Evolutionary conservation across 2,329 filamentous ascomycete species (phyloP).

Genomic region (Cadophora luteo-olivacea): DNA sequence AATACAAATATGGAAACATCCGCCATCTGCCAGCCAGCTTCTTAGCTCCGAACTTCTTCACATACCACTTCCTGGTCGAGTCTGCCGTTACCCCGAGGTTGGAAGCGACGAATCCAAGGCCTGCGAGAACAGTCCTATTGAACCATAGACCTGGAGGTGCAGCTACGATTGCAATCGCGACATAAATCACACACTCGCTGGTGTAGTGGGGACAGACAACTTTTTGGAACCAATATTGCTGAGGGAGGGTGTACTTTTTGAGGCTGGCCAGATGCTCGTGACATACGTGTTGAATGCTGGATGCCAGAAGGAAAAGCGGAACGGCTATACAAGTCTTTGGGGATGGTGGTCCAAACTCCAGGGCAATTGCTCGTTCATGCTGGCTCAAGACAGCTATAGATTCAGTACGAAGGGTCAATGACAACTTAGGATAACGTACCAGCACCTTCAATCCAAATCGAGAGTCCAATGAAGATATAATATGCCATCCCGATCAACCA

Average conservation of each 20-base stretch:
- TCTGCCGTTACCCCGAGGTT: slow-evolving; percentile 85
- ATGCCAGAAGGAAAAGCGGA: slow-evolving; percentile 72
- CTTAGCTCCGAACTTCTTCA: slow-evolving; percentile 27
- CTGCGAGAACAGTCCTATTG: slow-evolving; percentile 77
- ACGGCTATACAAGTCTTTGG: slow-evolving; percentile 62
- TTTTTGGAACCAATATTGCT: slow-evolving; percentile 72
- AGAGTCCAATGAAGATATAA: slow-evolving; percentile 75
- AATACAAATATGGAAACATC: slow-evolving; percentile 78
- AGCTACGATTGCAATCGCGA: slow-evolving; percentile 75
- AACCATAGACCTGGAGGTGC: slow-evolving; percentile 70
- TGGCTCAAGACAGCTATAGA: slow-evolving; percentile 35
- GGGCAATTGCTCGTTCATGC: slow-evolving; percentile 6
- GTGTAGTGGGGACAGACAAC: slow-evolving; percentile 91
- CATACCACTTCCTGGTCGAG: slow-evolving; percentile 82
- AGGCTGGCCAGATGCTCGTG: slow-evolving; percentile 74
- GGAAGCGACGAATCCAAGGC: slow-evolving; percentile 73
- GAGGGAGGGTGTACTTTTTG: slow-evolving; percentile 83
- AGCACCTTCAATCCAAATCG: slow-evolving; percentile 85
- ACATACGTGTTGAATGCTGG: slow-evolving; percentile 75
- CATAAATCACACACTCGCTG: slow-evolving; percentile 84
- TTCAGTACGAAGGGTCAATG: slow-evolving; percentile 30
- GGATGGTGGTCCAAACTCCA: slow-evolving; percentile 42
- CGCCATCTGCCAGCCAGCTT: slow-evolving; percentile 67
- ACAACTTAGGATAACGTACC: slow-evolving; percentile 57
- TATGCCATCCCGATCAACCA: slow-evolving; percentile 81